Base-by-base conservation (phyloP, 2,329 filamentous ascomycete genomes). In the Cladophialophora carrionii region DNA sequence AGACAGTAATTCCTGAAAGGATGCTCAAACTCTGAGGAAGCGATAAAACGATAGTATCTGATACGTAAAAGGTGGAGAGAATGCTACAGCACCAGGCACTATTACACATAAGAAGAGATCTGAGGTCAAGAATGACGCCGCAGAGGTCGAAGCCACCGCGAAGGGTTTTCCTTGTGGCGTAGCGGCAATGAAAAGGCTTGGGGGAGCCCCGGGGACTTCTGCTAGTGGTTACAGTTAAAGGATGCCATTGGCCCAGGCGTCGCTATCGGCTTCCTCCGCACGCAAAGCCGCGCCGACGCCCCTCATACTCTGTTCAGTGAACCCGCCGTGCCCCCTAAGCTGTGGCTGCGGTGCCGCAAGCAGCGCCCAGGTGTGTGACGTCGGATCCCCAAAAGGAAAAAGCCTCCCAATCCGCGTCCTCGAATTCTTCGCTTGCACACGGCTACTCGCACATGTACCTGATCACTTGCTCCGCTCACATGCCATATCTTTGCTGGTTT, bases 381-480 rank as follows among this genome's bases (percentile, higher is more conserved):
- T 43, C 37, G 37, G 37, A 17, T 14, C 37, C 1, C 37, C 14
- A 43, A 43, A 8, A n/a, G 37, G 17, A 43, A 43, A 43, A 43
- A 1, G 37, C 37, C 37, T 43, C 17, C 37, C 37, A 43, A 43
- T 43, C 37, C 37, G 37, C 37, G n/a, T 43, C 17, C 14, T 43
- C n/a, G 17, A 43, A n/a, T 43, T 43, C 37, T 20, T 43, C 24
- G 48, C 48, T 51, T 51, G 20, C 48, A 51, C 22, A 51, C 22
- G 46, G 46, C n/a, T 8, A n/a, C 12, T 41, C 14, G 14, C 14
- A 14, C 37, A n/a, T 8, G 37, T 43, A 43, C 37, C 32, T 53
- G 57, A 41, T 60, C 46, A 60, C 20, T 52, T 31, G 56, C 46
- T 32, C 56, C 48, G 31, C 31, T 53, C 57, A 60, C 57, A 60